Evolutionary conservation across 306 rosid species (phyloP).

Genomic region (Castanospermum australe): DNA sequence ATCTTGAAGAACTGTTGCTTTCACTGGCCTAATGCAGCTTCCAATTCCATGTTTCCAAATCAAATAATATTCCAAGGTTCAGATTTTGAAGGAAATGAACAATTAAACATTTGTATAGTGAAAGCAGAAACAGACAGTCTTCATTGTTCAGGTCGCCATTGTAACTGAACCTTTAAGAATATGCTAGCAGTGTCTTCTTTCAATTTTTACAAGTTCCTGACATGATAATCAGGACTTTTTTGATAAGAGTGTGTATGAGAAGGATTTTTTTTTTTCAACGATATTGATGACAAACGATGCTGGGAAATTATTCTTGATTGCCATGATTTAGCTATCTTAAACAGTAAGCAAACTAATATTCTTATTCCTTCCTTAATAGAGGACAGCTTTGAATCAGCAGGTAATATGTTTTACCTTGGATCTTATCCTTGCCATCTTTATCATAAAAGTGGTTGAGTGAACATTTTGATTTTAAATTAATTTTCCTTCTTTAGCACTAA

Average conservation of each 20-base stretch:
- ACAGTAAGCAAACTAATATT: neutral
- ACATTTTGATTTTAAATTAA: neutral
- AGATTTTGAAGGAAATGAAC: neutral
- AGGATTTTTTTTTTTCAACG: slow-evolving; percentile 1
- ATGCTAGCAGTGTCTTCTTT: neutral
- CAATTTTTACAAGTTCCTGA: neutral
- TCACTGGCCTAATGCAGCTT: neutral
- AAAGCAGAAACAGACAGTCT: neutral
- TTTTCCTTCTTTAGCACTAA: neutral
- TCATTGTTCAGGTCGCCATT: neutral
- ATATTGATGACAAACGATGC: neutral
- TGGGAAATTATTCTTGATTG: neutral
- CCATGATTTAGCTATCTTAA: neutral
- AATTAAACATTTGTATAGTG: neutral
- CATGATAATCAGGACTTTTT: neutral
- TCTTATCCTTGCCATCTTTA: slow-evolving; percentile 16
- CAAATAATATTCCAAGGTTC: neutral
- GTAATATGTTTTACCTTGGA: neutral
- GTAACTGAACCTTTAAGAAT: neutral
- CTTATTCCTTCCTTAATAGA: slow-evolving; percentile 5
- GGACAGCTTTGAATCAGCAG: neutral
- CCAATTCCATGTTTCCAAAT: neutral
- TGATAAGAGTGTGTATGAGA: neutral
- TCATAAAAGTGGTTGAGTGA: slow-evolving; percentile 24
- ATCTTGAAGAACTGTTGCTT: neutral